Percentiles rank a stretch among this genome's conserved stretches.
phyloP scores from a whole-genome alignment of 495 filamentous ascomycete species.

The Ascobolus immersus region DNA sequence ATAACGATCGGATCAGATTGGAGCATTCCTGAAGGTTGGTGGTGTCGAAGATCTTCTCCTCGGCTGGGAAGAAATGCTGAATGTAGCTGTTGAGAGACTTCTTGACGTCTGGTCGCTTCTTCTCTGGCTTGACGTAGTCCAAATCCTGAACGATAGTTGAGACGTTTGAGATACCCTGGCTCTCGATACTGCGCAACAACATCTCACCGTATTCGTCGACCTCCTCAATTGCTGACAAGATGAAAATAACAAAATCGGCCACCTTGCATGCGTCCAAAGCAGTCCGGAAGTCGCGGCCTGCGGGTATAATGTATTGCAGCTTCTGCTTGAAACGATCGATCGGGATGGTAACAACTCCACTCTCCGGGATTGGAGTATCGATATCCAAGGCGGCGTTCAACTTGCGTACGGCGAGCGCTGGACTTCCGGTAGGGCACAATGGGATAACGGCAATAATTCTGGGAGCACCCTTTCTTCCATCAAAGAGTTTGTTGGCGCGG shows the following conservation, averaged over 20 bases:
- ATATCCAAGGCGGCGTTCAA: conserved; percentile 61
- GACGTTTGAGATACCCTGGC: conserved; percentile 76
- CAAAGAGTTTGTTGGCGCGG: conserved; percentile 51
- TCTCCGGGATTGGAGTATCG: conserved; percentile 34
- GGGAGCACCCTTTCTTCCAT: conserved; percentile 61
- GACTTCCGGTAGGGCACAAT: conserved; percentile 44
- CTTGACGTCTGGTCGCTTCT: conserved; percentile 47
- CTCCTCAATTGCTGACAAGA: conserved; percentile 56
- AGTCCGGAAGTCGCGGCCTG: conserved; percentile 36
- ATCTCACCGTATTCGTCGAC: conserved; percentile 61
- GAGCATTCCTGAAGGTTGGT: conserved; percentile 70
- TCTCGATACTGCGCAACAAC: conserved; percentile 61
- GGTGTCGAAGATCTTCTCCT: conserved; percentile 65
- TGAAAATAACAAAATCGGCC: conserved; percentile 70
- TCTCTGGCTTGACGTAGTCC: conserved; percentile 48
- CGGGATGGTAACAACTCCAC: conserved; percentile 33
- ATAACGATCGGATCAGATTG: conserved; percentile 70
- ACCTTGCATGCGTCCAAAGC: conserved; percentile 65
- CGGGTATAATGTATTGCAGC: conserved; percentile 52
- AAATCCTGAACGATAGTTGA: conserved; percentile 56
- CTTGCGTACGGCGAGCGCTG: conserved; percentile 34
- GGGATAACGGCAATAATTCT: conserved; percentile 81
- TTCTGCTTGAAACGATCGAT: conserved; percentile 86
- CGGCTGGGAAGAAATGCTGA: conserved; percentile 69
- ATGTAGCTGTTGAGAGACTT: conserved; percentile 70